These are phyloP conservation scores for Rhododendron ferrugineum DNA, from an alignment of 148 eudicot genomes.

Conservation along the genomic window DNA sequence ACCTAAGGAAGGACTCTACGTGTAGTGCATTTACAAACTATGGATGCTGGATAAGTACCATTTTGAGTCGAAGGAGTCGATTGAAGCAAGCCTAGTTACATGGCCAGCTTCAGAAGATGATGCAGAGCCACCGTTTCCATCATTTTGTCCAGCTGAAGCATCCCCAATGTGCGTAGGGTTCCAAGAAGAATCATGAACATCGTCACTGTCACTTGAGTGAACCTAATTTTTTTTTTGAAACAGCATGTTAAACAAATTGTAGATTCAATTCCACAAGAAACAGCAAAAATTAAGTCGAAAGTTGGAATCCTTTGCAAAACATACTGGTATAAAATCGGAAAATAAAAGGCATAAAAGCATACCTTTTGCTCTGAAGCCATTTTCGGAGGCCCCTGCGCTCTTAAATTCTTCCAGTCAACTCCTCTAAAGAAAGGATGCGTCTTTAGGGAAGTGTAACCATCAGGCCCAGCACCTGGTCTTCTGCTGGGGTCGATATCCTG, in stretches of 20 bases:
- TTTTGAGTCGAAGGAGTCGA: conserved; percentile 95
- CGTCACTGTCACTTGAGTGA: conserved; percentile 44
- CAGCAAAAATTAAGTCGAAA: neutral
- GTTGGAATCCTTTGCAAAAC: neutral
- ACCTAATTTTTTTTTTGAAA: conserved; percentile 23
- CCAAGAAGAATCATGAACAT: conserved; percentile 59
- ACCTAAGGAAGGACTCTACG: neutral
- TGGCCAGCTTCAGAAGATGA: conserved; percentile 65
- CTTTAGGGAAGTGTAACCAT: conserved; percentile 75
- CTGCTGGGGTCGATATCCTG: conserved; percentile 86
- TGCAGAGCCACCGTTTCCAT: conserved; percentile 50
- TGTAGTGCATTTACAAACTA: neutral
- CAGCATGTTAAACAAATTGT: neutral
- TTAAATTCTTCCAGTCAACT: conserved; percentile 69
- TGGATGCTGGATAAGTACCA: conserved; percentile 44
- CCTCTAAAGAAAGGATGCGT: conserved; percentile 76
- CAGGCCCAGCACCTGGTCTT: conserved; percentile 95
- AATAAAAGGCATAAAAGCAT: conserved; percentile 10
- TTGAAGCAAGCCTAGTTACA: conserved; percentile 91
- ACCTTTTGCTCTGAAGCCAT: conserved; percentile 71
- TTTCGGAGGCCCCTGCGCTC: conserved; percentile 66
- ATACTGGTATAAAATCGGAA: neutral
- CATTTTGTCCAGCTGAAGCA: conserved; percentile 41
- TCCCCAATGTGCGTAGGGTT: conserved; percentile 75
- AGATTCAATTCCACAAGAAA: neutral